Evolutionary conservation across 129 eudicot genomes (phyloP).

Genomic region (Calendula officinalis): DNA sequence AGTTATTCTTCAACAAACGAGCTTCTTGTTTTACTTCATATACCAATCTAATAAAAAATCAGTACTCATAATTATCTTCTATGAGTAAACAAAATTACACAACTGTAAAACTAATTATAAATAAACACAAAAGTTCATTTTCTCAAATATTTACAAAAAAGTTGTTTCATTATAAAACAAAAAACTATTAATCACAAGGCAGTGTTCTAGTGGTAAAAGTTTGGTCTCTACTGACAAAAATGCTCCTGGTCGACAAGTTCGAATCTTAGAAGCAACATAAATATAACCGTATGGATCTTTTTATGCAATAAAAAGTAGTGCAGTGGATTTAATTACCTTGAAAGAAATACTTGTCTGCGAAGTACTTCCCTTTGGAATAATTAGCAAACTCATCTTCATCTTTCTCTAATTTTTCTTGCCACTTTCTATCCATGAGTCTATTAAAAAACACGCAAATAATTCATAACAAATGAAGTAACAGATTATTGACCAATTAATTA

Average conservation of each 20-base stretch:
- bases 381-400: constrained; percentile 7
- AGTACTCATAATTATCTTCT: not conserved
- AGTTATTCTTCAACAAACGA: not conserved
- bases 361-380: constrained; percentile 14
- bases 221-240: no score
- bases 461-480: not conserved
- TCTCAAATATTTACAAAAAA: no score
- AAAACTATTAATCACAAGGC: no score
- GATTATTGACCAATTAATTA: not conserved
- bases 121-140: no score
- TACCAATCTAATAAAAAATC: no score
- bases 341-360: constrained; percentile 7
- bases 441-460: not conserved
- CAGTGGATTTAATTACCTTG: constrained; percentile 5
- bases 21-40: no score
- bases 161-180: no score
- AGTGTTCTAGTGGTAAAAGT: no score
- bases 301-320: not conserved
- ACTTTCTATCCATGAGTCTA: not conserved
- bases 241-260: no score
- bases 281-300: no score
- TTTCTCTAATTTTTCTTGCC: constrained; percentile 1
- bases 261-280: no score
- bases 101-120: no score
- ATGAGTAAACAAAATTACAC: not conserved